These are phyloP conservation scores for Trichocomaceae sp. DNA, from an alignment of 2,329 filamentous ascomycete species.

Conservation along the genomic window DNA sequence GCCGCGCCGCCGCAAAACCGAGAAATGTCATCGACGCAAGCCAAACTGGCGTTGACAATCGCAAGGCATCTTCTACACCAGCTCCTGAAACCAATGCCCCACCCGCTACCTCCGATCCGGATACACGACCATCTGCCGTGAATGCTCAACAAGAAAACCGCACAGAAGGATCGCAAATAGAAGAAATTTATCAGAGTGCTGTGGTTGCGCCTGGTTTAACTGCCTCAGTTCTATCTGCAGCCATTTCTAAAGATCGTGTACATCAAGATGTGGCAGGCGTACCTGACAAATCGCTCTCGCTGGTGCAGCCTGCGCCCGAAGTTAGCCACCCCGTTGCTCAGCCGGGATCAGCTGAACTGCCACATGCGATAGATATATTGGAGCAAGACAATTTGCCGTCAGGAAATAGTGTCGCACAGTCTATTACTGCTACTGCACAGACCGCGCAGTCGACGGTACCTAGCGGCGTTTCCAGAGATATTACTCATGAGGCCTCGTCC, in stretches of 20 bases:
- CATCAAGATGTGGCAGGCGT: not conserved
- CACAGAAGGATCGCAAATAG: not conserved
- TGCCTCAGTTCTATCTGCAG: not conserved
- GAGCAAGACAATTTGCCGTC: not conserved
- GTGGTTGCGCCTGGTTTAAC: not conserved
- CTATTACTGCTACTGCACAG: not conserved
- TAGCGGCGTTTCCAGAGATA: not conserved
- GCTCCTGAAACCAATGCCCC: conserved; percentile 19
- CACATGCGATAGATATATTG: not conserved
- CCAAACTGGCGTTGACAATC: conserved; percentile 35
- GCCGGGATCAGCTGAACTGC: not conserved
- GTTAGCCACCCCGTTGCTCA: not conserved
- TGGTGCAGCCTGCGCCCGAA: not conserved
- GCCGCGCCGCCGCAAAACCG: conserved; percentile 45
- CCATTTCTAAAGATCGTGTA: not conserved
- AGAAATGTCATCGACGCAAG: conserved; percentile 25
- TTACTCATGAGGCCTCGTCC: not conserved
- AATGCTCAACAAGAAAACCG: not conserved
- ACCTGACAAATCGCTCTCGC: conserved; percentile 16
- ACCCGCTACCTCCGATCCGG: conserved; percentile 9
- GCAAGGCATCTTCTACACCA: conserved; percentile 16
- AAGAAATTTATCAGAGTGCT: not conserved
- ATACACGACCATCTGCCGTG: not conserved
- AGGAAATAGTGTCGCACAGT: not conserved
- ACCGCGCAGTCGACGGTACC: not conserved